phyloP scores from a whole-genome alignment of 495 filamentous ascomycete genomes.

The Penicillium coffeae region DNA sequence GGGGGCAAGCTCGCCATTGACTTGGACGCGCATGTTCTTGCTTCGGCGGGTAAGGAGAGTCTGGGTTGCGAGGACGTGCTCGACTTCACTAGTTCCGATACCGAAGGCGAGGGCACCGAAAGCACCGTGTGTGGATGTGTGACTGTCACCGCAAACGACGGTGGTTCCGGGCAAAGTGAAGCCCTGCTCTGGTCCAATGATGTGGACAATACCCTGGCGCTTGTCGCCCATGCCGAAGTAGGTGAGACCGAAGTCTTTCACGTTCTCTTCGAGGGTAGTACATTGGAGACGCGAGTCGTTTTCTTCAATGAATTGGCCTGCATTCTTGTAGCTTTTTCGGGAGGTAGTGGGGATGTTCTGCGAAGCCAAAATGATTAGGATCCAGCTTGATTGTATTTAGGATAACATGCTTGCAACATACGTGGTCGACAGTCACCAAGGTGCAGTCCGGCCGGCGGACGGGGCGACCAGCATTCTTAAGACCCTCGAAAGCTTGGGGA shows the following conservation, averaged over 20 bases:
- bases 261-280: constrained; percentile 92
- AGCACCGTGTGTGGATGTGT: constrained; percentile 96
- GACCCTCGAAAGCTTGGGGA: constrained; percentile 95
- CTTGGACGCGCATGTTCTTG: constrained; percentile 98
- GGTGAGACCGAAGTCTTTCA: constrained; percentile 92
- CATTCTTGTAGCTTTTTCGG: constrained; percentile 83
- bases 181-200: constrained; percentile 98
- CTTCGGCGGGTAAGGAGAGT: constrained; percentile 89
- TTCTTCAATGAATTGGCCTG: constrained; percentile 83
- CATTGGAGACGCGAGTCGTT: constrained; percentile 91
- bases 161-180: constrained; percentile 98
- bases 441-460: constrained; percentile 96
- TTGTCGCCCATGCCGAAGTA: constrained; percentile 97
- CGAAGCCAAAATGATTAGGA: neutral
- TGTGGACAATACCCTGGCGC: constrained; percentile 96
- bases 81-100: constrained; percentile 97
- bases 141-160: constrained; percentile 94
- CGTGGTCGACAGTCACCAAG: constrained; percentile 93
- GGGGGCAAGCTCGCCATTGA: constrained; percentile 84
- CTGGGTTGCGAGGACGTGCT: constrained; percentile 96
- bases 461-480: constrained; percentile 78
- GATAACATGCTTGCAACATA: constrained; percentile 44
- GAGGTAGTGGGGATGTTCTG: constrained; percentile 91
- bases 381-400: neutral
- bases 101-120: constrained; percentile 95